These are phyloP conservation scores for Stachybotrys elegans DNA, from an alignment of 2,329 filamentous ascomycete genomes.

Conservation along the genomic window DNA sequence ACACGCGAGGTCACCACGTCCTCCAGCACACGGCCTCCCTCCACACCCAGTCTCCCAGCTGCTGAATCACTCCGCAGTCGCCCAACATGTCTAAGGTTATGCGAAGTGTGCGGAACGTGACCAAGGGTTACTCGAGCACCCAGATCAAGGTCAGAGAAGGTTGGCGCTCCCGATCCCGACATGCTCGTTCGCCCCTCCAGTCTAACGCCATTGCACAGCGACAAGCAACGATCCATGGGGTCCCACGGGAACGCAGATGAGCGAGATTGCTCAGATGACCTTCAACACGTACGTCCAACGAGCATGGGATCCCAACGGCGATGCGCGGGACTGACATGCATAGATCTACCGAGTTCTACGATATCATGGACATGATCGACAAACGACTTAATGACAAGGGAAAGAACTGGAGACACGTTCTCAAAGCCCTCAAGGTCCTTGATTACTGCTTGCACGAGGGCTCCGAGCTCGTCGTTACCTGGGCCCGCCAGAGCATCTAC, in stretches of 20 bases:
- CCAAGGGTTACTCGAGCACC: conserved; percentile 93
- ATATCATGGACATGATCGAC: conserved; percentile 99
- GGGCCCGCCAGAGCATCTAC: conserved; percentile 96
- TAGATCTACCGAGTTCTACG: conserved; percentile 95
- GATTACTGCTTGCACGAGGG: conserved; percentile 98
- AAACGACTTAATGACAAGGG: conserved; percentile 98
- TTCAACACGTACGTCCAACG: conserved; percentile 77
- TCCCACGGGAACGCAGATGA: conserved; percentile 96
- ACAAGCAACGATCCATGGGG: conserved; percentile 99
- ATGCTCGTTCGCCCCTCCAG: neutral
- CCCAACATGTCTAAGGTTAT: conserved; percentile 89
- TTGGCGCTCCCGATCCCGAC: conserved; percentile 36
- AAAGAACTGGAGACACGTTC: conserved; percentile 98
- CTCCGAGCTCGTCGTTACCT: conserved; percentile 92
- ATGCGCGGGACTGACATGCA: neutral
- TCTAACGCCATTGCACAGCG: conserved; percentile 47
- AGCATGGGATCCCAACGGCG: neutral
- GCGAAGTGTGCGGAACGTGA: conserved; percentile 97
- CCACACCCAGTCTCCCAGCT: no score
- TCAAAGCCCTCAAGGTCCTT: conserved; percentile 95
- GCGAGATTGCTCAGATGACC: conserved; percentile 95
- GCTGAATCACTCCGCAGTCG: no score
- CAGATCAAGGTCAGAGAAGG: conserved; percentile 99
- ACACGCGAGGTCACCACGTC: no score
- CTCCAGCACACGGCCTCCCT: no score